Evolutionary conservation across 768 basidiomycete genomes (phyloP), one percentile per base, ranked within the genome.

Genomic region (Gloeopeniophorella convolvens): DNA sequence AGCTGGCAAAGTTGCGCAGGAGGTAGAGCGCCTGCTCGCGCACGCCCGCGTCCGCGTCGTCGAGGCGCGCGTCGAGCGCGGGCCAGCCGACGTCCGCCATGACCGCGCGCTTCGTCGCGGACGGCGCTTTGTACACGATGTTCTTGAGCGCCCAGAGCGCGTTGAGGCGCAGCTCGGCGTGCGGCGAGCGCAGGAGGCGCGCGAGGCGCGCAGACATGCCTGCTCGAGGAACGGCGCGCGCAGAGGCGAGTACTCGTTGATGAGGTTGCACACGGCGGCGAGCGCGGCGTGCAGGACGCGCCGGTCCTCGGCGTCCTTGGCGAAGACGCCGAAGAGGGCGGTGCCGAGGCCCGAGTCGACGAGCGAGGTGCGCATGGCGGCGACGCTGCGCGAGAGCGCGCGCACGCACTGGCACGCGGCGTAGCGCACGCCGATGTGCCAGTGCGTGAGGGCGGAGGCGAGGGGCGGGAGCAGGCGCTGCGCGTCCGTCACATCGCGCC

Each of bases 121-220:
- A 66, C 3, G 66, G 68, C 28, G 81, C 78, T 60, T 82, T 83
- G 62, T 77, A 77, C 2, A 90, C 62, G n/a, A 89, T 62, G 60
- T 94, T 96, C 64, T 89, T 91, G 30, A 93, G 66, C 0, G 85
- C 85, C 91, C 92, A 94, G n/a, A 94, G 61, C 0, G 85, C 79
- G 54, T 81, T 90, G 24, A 85, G 63, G 6, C 79, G 70, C 6
- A 92, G 69, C 0, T 74, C 72, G 8, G 74, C 70, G 51, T 89
- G 81, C 0, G 70, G 70, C 7, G 70, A 70, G 23, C 69, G 64
- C 3, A 85, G 64, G 1, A 92, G 67, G 42, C 76, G 70, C 24
- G 83, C 76, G 8, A 94, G 69, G 1, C 86, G 68, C 1, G 76
- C 69, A 47, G 93, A 72, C 0, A 87, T 69, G 0, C 84, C 86